Evolutionary conservation across 2,329 filamentous ascomycete genomes (phyloP), one percentile per base, ranked within the genome.

Genomic region (Neonectria sp.): DNA sequence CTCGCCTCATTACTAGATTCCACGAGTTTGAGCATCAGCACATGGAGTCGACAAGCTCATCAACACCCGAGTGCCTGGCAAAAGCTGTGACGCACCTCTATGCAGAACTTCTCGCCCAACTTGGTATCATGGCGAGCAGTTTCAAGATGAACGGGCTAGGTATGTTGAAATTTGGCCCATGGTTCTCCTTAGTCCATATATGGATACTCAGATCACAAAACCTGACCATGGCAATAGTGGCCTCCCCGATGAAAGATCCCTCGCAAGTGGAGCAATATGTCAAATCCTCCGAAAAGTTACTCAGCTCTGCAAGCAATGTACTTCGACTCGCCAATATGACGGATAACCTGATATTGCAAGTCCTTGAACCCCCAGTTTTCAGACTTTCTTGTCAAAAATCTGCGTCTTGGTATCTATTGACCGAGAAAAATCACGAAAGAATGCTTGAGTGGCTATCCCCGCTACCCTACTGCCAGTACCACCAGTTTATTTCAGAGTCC

Each of bases 401-500:
- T 8, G 9, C 3, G 11, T 52, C 17, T 43, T 60, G 57, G 48
- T 13, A 60, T 6, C 8, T n/a, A 15, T 60, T 60, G 57, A 60
- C 11, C 15, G 25, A 40, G 17, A 35, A 52, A 51, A 9, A 24
- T 3, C 9, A 33, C 9, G 2, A 24, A 21, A 33, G 24, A 6
- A 15, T 60, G 35, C 17, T n/a, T 24, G 9, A 40, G 27, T 60
- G 57, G 57, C 48, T 53, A 17, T 33, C 24, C 12, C 46, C 46
- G 17, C 8, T 53, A 13, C 15, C 33, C 24, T 53, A 15, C 8
- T 0, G n/a, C 24, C 12, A 53, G 8, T 11, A n/a, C 43, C 31
- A 51, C 17, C 27, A 25, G 15, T 8, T 37, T 21, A 13, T 37
- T 25, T 37, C 29, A 7, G 12, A 24, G 4, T n/a, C 21, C 17